Evolutionary conservation across 2,329 filamentous ascomycete genomes (phyloP), one percentile per base, ranked within the genome.

Genomic region (Hymenoscyphus linearis): DNA sequence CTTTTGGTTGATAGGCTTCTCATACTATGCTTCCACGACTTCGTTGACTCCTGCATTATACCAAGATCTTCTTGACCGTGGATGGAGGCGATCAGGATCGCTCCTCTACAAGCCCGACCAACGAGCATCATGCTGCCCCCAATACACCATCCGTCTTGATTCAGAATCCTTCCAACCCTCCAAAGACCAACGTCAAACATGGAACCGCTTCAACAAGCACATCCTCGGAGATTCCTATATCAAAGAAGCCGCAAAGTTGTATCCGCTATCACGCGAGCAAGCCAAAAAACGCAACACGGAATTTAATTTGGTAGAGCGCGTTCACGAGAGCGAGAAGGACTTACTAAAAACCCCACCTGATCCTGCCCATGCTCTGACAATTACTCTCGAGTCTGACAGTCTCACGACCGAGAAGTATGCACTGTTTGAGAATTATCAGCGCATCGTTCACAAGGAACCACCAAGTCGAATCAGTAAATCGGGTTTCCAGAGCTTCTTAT

Each of bases 61-160:
- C 69, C 88, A 93, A 72, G 77, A 73, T 52, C 78, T 95, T 40
- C 77, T 93, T 52, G 84, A 92, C 73, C 84, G 88, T 66, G 89
- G 87, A 64, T 95, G 89, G 89, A 87, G 90, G 73, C 82, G 89
- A 65, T 92, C 86, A 40, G 86, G 83, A 16, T 84, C 77, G 31
- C 78, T 91, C 9, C 78, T 95, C 55, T 95, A 95, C 75, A 85
- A 90, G 63, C 90, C 90, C 14, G 88, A 95, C 74, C 86, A 91
- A 69, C 82, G 82, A 62, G 81, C 86, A 60, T 90, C 91, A 64
- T 99, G 95, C 71, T 99, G 95, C 74, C 92, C 93, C 52, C 92
- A 97, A 71, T 98, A 93, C 73, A 92, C 89, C 0, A 86, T 95
- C 59, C 85, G 89, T 54, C 79, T 93, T 22, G 88, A 91, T 68